Conservation (phyloP, 345 rosid genomes). For the Murraya koenigii region DNA sequence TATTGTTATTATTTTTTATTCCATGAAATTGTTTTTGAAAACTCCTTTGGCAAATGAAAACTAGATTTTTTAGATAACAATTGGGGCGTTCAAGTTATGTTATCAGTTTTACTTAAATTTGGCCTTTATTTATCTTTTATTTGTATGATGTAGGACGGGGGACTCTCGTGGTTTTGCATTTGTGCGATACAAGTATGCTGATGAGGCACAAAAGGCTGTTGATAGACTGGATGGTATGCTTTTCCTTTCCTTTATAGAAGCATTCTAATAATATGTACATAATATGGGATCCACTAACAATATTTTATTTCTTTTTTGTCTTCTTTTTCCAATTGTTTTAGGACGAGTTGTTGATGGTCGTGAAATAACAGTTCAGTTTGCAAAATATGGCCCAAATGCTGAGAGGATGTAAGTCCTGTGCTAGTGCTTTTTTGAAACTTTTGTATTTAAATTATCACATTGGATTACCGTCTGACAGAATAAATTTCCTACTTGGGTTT, state of each 20-base stretch:
- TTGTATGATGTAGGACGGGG: conserved; percentile 37
- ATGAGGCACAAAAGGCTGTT: conserved; percentile 75
- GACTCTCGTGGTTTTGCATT: conserved; percentile 77
- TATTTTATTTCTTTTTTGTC: neutral
- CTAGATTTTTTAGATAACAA: no score
- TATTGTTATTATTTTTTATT: rapidly evolving
- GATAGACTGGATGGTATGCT: conserved; percentile 64
- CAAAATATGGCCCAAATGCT: conserved; percentile 97
- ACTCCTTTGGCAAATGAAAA: no score
- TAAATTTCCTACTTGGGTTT: neutral
- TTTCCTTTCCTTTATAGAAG: neutral
- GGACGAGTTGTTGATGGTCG: conserved; percentile 95
- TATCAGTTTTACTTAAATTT: no score
- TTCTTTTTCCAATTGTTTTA: conserved; percentile 23
- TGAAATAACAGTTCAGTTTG: conserved; percentile 93
- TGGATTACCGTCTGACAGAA: no score
- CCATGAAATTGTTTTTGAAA: no score
- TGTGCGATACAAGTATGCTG: conserved; percentile 70
- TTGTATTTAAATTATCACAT: no score
- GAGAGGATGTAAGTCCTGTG: conserved; percentile 70
- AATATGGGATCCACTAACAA: no score
- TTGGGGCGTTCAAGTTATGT: no score
- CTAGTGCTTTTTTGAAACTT: no score
- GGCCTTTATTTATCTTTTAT: neutral
- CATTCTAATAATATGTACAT: no score